Base-by-base conservation (phyloP, 179 eudicot species). In the Dionaea muscipula region DNA sequence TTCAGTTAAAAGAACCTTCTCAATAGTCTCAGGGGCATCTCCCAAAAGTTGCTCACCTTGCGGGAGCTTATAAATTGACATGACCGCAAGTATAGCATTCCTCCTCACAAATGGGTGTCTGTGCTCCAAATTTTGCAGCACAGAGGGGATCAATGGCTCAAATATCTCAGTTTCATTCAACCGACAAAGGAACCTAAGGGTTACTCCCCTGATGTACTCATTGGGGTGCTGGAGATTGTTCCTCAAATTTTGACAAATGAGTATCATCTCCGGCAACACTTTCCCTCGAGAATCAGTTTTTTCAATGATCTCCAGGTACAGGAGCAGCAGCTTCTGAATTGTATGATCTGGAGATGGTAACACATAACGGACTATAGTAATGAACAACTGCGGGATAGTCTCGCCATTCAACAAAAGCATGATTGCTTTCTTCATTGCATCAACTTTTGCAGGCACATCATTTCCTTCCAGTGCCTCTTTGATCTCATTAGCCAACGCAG, bases 401-500 rank as follows among this genome's bases (percentile, higher is more conserved):
- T 81, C 93, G 15, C 93, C 87, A 19, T 81, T 81, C 56, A 83
- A 62, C 41, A 81, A 70, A 46, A 83, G 78, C 93, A 81, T 78
- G 33, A 83, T 65, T 18, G 87, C 84, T 65, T 83, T 81, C 76
- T 79, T 83, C 79, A 83, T 65, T 7, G 87, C 93, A 35, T 78
- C 84, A 9, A 68, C 71, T 66, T 83, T 83, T 0, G 84, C 77
- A 8, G 53, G 45, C 36, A 76, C 71, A 45, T 83, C 93, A 10
- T 74, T 74, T 7, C 93, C 86, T 55, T 83, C 84, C 55, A 83
- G 67, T 26, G 87, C 84, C 68, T 74, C 84, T 55, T 81, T 83
- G 69, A 81, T 83, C 74, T 85, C 94, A 65, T 85, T 85, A 18
- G 84, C 87, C 21, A 81, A 74, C 7, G 93, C 93, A 0, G 93